Conservation (phyloP, 345 rosid genomes). For the Arabidopsis suecica region DNA sequence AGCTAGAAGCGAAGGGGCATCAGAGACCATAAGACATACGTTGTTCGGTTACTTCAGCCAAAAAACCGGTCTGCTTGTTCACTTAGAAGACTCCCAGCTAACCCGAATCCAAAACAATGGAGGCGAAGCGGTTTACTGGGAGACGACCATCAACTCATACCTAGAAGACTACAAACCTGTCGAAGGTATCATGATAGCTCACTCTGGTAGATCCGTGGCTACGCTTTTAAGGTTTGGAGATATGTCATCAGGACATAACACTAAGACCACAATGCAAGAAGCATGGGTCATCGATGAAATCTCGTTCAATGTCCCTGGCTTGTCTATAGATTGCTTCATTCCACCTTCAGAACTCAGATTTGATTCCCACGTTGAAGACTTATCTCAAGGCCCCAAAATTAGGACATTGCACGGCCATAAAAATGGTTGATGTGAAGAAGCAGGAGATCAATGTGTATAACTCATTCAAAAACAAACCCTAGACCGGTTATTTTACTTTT, state of each 20-base stretch:
- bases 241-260: slow-evolving; percentile 63
- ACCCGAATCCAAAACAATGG: slow-evolving; percentile 73
- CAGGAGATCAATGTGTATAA: slow-evolving; percentile 33
- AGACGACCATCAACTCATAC: slow-evolving; percentile 74
- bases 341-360: slow-evolving; percentile 72
- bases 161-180: slow-evolving; percentile 70
- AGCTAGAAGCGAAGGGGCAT: slow-evolving; percentile 81
- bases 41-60: slow-evolving; percentile 85
- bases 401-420: slow-evolving; percentile 37
- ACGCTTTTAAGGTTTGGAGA: slow-evolving; percentile 79
- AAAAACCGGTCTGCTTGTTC: slow-evolving; percentile 76
- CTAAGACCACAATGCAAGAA: slow-evolving; percentile 78
- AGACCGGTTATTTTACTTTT: slow-evolving; percentile 30
- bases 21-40: slow-evolving; percentile 76
- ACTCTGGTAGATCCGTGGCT: slow-evolving; percentile 69
- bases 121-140: slow-evolving; percentile 77
- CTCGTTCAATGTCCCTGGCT: slow-evolving; percentile 70
- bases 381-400: slow-evolving; percentile 54
- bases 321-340: slow-evolving; percentile 73
- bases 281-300: slow-evolving; percentile 79
- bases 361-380: slow-evolving; percentile 58
- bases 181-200: slow-evolving; percentile 77
- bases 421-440: slow-evolving; percentile 40
- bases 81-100: slow-evolving; percentile 74
- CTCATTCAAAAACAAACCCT: slow-evolving; percentile 19